Evolutionary conservation across 1,284 basidiomycete species (phyloP), one percentile per base, ranked within the genome.

Genomic region (Takashimella tepidaria): DNA sequence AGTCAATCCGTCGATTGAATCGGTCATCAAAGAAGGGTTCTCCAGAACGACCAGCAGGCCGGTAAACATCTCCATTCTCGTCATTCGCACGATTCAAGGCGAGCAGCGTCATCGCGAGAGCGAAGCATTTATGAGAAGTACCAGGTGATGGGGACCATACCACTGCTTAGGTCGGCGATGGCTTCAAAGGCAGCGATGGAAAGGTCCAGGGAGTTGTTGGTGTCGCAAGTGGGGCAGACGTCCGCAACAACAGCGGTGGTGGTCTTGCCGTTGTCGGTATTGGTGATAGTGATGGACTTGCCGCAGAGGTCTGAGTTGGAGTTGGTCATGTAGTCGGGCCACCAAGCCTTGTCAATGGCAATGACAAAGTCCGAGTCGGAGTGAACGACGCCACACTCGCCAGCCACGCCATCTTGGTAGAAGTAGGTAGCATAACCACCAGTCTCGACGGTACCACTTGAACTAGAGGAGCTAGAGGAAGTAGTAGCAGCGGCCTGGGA

Each of bases 161-260:
- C 90, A 37, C 81, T 76, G 6, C 67, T 71, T 50, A 80, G 69
- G 51, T 71, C 63, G 31, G 82, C 84, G 53, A 93, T 81, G 16
- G 70, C 62, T 44, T 78, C 53, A 81, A 96, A 96, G 23, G 89
- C 85, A 48, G 68, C 83, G n/a, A 70, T 59, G 12, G 88, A 91
- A 55, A 96, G 81, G 72, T 97, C 92, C 66, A 97, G 61, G 23
- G 84, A 86, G 70, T 85, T 78, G 31, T 51, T 49, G 54, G 59
- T 57, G 52, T 40, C 50, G 78, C 92, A 97, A 6, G 84, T 84
- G n/a, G 90, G 90, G 81, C 92, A 95, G 22, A 80, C 84, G 66
- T 93, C 91, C 56, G 81, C 85, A 62, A 92, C 79, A 21, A 78
- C 80, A 54, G 84, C 89, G 2, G 73, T 78, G 57, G 88, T 82